These are phyloP conservation scores for Beauveria asiatica DNA, from an alignment of 2,329 filamentous ascomycete genomes.

Conservation along the genomic window DNA sequence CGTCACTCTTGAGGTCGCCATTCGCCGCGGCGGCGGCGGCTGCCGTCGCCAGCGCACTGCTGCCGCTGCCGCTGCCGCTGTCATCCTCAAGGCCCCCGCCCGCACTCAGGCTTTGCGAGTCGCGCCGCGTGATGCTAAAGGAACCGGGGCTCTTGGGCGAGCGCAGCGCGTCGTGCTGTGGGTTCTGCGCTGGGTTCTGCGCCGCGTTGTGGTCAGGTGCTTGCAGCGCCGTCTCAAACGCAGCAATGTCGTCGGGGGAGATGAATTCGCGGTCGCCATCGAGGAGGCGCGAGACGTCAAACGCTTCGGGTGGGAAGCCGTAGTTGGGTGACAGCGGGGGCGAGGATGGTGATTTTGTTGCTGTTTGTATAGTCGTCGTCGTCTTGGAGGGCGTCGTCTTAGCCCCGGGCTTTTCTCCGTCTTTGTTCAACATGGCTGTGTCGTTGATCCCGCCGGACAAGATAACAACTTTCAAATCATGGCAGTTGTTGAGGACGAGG, in stretches of 20 bases:
- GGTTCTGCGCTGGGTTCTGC: background rate
- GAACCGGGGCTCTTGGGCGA: conserved; percentile 34
- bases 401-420: background rate
- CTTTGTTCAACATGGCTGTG: background rate
- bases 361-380: background rate
- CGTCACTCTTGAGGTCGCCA: conserved; percentile 23
- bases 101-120: conserved; percentile 23
- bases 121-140: conserved; percentile 34
- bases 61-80: conserved; percentile 14
- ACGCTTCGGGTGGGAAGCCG: conserved; percentile 54
- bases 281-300: conserved; percentile 63
- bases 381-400: background rate
- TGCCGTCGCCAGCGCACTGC: conserved; percentile 21
- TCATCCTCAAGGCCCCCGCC: conserved; percentile 21
- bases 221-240: conserved; percentile 74
- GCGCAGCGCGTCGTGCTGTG: conserved; percentile 26
- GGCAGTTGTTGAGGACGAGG: background rate
- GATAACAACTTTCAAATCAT: background rate
- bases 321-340: conserved; percentile 25
- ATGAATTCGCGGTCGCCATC: conserved; percentile 75
- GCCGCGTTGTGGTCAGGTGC: conserved; percentile 65
- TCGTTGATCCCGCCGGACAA: background rate
- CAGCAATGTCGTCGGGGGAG: conserved; percentile 58
- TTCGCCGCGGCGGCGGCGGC: background rate
- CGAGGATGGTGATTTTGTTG: background rate